Evolutionary conservation across 257 asterid species (phyloP).

Genomic region (Parsonsia alboflavescens): DNA sequence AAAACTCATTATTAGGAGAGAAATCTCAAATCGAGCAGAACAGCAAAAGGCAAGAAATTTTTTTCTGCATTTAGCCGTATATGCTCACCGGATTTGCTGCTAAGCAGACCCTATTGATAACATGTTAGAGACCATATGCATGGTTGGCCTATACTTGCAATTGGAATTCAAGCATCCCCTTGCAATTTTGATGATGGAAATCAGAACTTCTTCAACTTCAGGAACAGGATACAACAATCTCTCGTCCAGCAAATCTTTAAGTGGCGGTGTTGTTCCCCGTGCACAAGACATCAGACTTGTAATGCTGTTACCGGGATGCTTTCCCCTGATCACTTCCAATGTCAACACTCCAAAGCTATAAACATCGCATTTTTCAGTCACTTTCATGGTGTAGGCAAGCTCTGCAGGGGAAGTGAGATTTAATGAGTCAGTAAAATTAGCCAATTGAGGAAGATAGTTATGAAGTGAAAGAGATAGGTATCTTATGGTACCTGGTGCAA

Average conservation of each 20-base stretch:
- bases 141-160: slow-evolving; percentile 34
- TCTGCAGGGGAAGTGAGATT: slow-evolving; percentile 2
- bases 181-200: slow-evolving; percentile 21
- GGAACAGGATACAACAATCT: slow-evolving; percentile 7
- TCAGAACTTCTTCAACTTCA: slow-evolving; percentile 16
- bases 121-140: slow-evolving; percentile 26
- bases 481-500: background rate
- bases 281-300: slow-evolving; percentile 1
- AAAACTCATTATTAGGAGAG: background rate
- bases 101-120: background rate
- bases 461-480: too few relatives aligned
- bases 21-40: too few relatives aligned
- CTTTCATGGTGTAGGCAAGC: slow-evolving; percentile 29
- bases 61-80: too few relatives aligned
- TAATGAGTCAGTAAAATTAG: background rate
- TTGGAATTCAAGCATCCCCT: slow-evolving; percentile 21
- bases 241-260: slow-evolving; percentile 20
- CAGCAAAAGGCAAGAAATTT: too few relatives aligned
- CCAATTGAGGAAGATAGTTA: background rate
- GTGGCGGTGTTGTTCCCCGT: background rate
- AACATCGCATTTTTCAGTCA: slow-evolving; percentile 30
- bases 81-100: background rate
- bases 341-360: slow-evolving; percentile 42
- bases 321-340: slow-evolving; percentile 36
- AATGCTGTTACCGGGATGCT: slow-evolving; percentile 27